Conservation (phyloP, 2,329 filamentous ascomycete species). For the Orbilia javanica region DNA sequence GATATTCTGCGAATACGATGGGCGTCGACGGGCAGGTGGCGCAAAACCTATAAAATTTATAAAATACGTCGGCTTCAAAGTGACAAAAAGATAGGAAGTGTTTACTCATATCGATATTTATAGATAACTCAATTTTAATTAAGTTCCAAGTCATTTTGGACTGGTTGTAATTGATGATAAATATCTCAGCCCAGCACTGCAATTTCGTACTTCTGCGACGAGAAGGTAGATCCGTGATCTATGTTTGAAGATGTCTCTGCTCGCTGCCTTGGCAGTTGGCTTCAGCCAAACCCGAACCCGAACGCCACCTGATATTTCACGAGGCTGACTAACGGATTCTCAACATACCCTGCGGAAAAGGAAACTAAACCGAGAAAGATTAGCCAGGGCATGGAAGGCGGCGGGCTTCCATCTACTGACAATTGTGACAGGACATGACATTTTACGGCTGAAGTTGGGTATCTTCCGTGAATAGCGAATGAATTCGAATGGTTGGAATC, state of each 20-base stretch:
- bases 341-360: background rate
- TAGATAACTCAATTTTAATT: too few relatives aligned
- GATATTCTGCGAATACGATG: too few relatives aligned
- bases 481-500: too few relatives aligned
- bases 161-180: too few relatives aligned
- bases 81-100: too few relatives aligned
- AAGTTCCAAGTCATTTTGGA: background rate
- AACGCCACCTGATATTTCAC: background rate
- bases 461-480: too few relatives aligned
- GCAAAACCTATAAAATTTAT: too few relatives aligned
- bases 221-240: background rate
- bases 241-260: background rate
- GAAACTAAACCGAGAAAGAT: constrained; percentile 8
- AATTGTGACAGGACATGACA: background rate
- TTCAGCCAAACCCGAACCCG: background rate
- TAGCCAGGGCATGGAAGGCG: background rate
- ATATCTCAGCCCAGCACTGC: background rate
- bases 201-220: background rate
- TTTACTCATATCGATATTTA: too few relatives aligned
- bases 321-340: background rate
- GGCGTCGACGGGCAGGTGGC: too few relatives aligned
- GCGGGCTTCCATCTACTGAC: too few relatives aligned
- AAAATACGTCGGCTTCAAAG: too few relatives aligned
- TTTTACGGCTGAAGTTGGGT: too few relatives aligned
- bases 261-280: background rate